Evolutionary conservation across 345 rosid genomes (phyloP).

Genomic region (Eutrema japonicum): DNA sequence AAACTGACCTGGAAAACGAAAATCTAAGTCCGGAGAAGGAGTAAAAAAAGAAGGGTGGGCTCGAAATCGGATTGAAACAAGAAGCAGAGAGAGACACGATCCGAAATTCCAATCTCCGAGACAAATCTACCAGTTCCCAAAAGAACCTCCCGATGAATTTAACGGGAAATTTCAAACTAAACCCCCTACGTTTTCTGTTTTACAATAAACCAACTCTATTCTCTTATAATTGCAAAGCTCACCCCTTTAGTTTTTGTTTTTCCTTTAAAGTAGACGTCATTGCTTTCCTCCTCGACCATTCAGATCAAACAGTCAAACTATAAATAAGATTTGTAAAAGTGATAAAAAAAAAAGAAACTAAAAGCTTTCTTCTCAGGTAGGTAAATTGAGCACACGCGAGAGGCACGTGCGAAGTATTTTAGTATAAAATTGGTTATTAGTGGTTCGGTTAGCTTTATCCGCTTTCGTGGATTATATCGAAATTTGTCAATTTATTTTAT

Average conservation of each 20-base stretch:
- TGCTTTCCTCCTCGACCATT: conserved; percentile 15
- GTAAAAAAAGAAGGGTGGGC: background rate
- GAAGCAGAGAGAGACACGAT: conserved; percentile 47
- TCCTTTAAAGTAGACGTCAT: background rate
- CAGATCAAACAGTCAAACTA: no score
- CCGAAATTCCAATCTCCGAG: conserved; percentile 44
- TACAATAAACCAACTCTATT: background rate
- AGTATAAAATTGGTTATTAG: no score
- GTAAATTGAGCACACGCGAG: background rate
- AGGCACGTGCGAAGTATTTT: no score
- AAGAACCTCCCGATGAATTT: conserved; percentile 2
- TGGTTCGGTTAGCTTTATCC: no score
- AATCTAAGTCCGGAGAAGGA: background rate
- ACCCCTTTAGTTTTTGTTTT: background rate
- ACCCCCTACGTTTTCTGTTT: background rate
- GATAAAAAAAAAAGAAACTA: background rate
- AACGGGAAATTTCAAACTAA: background rate
- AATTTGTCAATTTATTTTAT: no score
- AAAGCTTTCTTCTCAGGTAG: conserved; percentile 1
- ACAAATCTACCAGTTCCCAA: conserved; percentile 26
- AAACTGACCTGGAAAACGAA: conserved; percentile 29
- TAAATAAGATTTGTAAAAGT: background rate
- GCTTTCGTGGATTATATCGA: no score
- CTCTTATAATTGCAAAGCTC: background rate
- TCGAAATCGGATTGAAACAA: conserved; percentile 34